These are phyloP conservation scores for Fusarium pseudonygamai DNA, from an alignment of 2,329 filamentous ascomycete genomes.

Conservation along the genomic window DNA sequence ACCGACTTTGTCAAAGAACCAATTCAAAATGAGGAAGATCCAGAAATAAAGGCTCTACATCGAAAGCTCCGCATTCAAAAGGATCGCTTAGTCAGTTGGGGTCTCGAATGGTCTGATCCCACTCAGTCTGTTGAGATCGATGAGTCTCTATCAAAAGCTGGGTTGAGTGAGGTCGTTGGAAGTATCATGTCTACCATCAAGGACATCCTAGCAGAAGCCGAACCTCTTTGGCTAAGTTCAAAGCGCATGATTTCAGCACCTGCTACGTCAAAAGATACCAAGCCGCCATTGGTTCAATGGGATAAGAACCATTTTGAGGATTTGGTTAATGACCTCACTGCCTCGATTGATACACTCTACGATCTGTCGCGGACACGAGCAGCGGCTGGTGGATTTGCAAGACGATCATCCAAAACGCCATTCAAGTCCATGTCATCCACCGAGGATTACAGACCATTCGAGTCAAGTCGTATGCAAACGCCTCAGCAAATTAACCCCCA, in stretches of 20 bases:
- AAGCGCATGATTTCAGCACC: slow-evolving; percentile 55
- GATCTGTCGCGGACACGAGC: slow-evolving; percentile 76
- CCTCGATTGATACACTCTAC: slow-evolving; percentile 82
- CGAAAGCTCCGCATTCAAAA: slow-evolving; percentile 83
- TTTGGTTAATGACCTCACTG: slow-evolving; percentile 76
- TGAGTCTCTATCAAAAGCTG: slow-evolving; percentile 75
- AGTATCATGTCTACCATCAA: slow-evolving; percentile 85
- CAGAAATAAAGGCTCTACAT: slow-evolving; percentile 76
- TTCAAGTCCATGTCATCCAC: slow-evolving; percentile 50
- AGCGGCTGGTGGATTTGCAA: slow-evolving; percentile 53
- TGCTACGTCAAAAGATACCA: slow-evolving; percentile 60
- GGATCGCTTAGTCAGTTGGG: slow-evolving; percentile 81
- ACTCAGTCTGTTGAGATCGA: slow-evolving; percentile 75
- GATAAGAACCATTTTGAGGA: slow-evolving; percentile 80
- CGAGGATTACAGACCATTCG: slow-evolving; percentile 63
- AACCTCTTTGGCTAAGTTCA: slow-evolving; percentile 74
- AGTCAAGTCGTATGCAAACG: slow-evolving; percentile 69
- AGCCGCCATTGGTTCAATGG: slow-evolving; percentile 68
- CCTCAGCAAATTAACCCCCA: slow-evolving; percentile 68
- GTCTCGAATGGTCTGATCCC: slow-evolving; percentile 81
- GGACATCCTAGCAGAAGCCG: slow-evolving; percentile 79
- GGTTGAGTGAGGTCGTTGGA: slow-evolving; percentile 78
- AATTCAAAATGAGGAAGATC: slow-evolving; percentile 69
- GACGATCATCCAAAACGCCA: slow-evolving; percentile 44
- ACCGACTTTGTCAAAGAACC: slow-evolving; percentile 76